These are phyloP conservation scores for Camellia lanceoleosa DNA, from an alignment of 148 eudicot genomes.

Conservation along the genomic window DNA sequence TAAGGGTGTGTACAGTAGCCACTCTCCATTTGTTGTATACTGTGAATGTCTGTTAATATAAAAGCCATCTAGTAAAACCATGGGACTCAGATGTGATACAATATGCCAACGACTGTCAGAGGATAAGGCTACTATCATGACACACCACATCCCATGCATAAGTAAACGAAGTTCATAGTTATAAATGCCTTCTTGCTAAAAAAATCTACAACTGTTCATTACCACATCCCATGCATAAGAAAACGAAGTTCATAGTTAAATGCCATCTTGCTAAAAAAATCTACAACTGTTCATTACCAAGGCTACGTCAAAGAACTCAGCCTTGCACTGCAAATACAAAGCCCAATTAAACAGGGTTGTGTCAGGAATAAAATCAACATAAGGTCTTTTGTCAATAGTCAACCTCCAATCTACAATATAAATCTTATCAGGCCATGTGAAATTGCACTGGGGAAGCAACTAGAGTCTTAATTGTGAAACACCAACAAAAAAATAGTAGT, in stretches of 20 bases:
- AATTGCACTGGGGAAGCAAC: too few species aligned
- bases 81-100: background rate
- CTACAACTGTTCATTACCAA: background rate
- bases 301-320: background rate
- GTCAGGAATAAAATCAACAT: background rate
- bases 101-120: background rate
- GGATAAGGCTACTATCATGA: background rate
- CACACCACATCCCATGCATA: background rate
- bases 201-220: background rate
- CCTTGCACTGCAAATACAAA: background rate
- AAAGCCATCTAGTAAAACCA: background rate
- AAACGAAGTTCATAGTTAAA: background rate
- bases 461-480: background rate
- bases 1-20: too few species aligned
- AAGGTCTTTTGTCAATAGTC: background rate
- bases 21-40: too few species aligned
- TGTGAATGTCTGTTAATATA: background rate
- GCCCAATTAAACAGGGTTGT: background rate
- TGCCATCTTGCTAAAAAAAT: background rate
- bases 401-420: background rate
- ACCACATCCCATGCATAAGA: background rate
- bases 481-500: background rate
- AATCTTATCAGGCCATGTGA: background rate
- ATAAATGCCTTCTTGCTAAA: background rate
- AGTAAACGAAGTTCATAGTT: background rate